Base-by-base conservation (phyloP, 148 eudicot genomes). In the Euryodendron excelsum region DNA sequence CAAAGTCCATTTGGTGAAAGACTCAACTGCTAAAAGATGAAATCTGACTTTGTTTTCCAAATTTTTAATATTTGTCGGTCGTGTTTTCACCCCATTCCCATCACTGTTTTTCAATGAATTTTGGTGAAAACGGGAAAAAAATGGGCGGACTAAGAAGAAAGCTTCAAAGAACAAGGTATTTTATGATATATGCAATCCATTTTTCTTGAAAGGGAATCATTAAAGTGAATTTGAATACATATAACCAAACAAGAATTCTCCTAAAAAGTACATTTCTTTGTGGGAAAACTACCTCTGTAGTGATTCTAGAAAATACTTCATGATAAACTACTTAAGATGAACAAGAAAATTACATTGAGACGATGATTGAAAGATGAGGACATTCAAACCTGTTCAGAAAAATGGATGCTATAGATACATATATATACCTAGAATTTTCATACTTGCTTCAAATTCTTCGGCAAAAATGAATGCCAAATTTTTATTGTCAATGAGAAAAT, bases 1-100 rank as follows among this genome's bases (percentile, higher is more conserved):
- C 82, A 86, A 86, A 83, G 88, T 72, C 74, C 81, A 65, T 74
- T 23, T 34, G 65, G n/a, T 61, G 64, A 73, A 67, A 69, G 65
- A 74, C 17, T 39, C 31, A 13, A 33, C 36, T 66, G 39, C 44
- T 23, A 73, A 80, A 73, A 75, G 74, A 70, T 76, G 47, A 72
- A 83, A 47, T 37, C 62, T 75, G 10, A 39, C 37, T 81, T 76
- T 10, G 34, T 9, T 65, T n/a, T 69, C 25, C 74, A 36, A 25
- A 48, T 48, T 55, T 23, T 31, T 44, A 30, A 23, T 39, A 61
- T 33, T 9, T 39, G 8, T 4, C 5, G 12, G 78, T 77, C 80
- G 27, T 62, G 67, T 71, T 80, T 83, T 76, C 78, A 58, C 73
- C 67, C 79, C 39, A 12, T 34, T 2, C 52, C 9, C 17, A 58